Percentiles rank a stretch among this genome's conserved stretches.
Evolutionary conservation across 2,329 filamentous ascomycete genomes (phyloP).

Genomic region (Claviceps quebecensis): DNA sequence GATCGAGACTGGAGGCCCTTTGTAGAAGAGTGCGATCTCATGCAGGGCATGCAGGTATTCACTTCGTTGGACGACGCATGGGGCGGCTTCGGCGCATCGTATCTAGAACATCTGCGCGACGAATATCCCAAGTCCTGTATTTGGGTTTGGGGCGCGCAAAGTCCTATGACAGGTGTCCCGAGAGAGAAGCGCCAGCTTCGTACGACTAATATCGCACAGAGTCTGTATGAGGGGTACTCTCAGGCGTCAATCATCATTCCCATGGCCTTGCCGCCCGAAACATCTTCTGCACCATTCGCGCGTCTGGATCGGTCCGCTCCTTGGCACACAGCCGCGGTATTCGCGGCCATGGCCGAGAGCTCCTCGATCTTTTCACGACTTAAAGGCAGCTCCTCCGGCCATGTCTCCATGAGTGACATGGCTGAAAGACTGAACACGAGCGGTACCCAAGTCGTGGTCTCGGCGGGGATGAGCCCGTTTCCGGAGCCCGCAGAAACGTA

Average conservation of each 20-base stretch:
- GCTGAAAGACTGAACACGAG: conserved; percentile 56
- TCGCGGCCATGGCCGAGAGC: conserved; percentile 65
- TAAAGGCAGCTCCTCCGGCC: conserved; percentile 27
- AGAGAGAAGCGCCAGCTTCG: conserved; percentile 41
- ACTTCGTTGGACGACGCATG: conserved; percentile 63
- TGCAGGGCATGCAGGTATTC: conserved; percentile 76
- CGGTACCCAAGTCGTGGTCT: conserved; percentile 68
- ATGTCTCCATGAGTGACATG: conserved; percentile 42
- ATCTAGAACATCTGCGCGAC: conserved; percentile 67
- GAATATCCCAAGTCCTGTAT: conserved; percentile 81
- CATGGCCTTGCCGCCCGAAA: conserved; percentile 49
- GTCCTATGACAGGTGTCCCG: conserved; percentile 35
- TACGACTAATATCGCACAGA: conserved; percentile 60
- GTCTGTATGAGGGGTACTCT: conserved; percentile 52
- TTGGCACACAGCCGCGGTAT: conserved; percentile 71
- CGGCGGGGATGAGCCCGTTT: conserved; percentile 52
- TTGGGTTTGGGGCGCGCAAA: conserved; percentile 77
- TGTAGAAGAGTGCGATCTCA: conserved; percentile 80
- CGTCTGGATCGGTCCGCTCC: conserved; percentile 46
- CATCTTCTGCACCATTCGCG: conserved; percentile 41
- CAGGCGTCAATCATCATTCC: conserved; percentile 70
- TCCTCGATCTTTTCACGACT: conserved; percentile 65
- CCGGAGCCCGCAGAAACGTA: conserved; percentile 15
- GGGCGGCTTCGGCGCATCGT: conserved; percentile 62
- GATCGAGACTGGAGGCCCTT: conserved; percentile 86